Evolutionary conservation across 2,329 filamentous ascomycete species (phyloP).

Genomic region (Fusarium sp.): DNA sequence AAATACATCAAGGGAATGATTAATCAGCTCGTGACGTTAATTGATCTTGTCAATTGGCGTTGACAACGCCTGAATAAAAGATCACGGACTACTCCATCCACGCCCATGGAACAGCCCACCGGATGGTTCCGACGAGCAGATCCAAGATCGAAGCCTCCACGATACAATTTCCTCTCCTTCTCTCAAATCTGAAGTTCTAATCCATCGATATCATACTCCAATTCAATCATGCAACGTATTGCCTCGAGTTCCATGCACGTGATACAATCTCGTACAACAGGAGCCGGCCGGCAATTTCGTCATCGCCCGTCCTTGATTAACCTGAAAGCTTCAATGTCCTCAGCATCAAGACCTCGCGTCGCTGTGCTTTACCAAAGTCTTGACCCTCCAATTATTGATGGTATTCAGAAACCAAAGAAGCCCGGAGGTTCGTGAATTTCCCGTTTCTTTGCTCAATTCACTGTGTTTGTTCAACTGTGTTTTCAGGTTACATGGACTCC

Average conservation of each 20-base stretch:
- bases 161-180: neutral
- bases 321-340: neutral
- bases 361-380: constrained; percentile 61
- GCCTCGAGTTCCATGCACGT: neutral
- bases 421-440: constrained; percentile 49
- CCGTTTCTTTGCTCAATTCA: neutral
- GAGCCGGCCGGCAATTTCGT: neutral
- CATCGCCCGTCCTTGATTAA: neutral
- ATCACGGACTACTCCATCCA: neutral
- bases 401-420: constrained; percentile 61
- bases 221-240: neutral
- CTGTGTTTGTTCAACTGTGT: neutral
- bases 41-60: neutral
- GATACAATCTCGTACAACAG: neutral
- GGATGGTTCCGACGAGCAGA: neutral
- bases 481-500: constrained; percentile 36
- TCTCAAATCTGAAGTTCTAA: too few relatives aligned
- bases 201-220: neutral
- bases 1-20: neutral
- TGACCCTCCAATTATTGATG: constrained; percentile 59
- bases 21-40: neutral
- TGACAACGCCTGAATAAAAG: neutral
- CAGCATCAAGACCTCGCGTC: constrained; percentile 42
- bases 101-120: neutral
- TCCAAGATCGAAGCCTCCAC: neutral